Evolutionary conservation across 805 yeast genomes (phyloP), one percentile per base, ranked within the genome.

Genomic region (Pichia californica): DNA sequence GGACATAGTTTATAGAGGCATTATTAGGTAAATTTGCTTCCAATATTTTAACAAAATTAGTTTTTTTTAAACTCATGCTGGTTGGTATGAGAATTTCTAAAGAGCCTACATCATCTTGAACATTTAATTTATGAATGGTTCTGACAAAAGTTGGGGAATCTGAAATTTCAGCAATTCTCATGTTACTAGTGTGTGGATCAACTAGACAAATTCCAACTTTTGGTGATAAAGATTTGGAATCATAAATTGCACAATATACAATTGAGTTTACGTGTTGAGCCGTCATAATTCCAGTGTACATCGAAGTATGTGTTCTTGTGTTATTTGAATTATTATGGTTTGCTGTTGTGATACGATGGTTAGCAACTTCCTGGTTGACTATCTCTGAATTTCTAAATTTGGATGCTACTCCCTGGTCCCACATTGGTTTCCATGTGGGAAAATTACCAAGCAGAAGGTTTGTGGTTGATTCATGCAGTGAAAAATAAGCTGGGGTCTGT

Each of bases 131-230:
- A 46, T 73, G 71, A 8, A 73, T 52, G 0, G 74, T 68, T 36
- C 75, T 55, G 3, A 71, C 70, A 43, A 61, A 71, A 0, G 74
- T 71, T 47, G 67, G 74, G 0, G 77, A 66, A 49, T 73, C 78
- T 16, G 63, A 54, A 13, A 66, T 56, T 13, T 63, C 64, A 13
- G 70, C 61, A 16, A 69, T 41, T 2, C 56, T 57, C 44, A 72
- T 43, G 29, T 58, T 64, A 4, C 73, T 74, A 0, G 69, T 66
- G 28, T 55, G 61, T 13, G 63, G 52, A 40, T 66, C 59, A 5
- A 69, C 42, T 32, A 69, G 59, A 36, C 73, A 69, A 5, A 70
- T 40, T 3, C 76, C 77, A 8, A 73, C 62, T 2, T 32, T 42
- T 1, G 62, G 57, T 0, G 55, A 41, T 5, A 57, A 18, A 1